Evolutionary conservation across 805 yeast genomes (phyloP), one percentile per base, ranked within the genome.

Genomic region (baker's yeast (Saccharomyces cerevisiae)): DNA sequence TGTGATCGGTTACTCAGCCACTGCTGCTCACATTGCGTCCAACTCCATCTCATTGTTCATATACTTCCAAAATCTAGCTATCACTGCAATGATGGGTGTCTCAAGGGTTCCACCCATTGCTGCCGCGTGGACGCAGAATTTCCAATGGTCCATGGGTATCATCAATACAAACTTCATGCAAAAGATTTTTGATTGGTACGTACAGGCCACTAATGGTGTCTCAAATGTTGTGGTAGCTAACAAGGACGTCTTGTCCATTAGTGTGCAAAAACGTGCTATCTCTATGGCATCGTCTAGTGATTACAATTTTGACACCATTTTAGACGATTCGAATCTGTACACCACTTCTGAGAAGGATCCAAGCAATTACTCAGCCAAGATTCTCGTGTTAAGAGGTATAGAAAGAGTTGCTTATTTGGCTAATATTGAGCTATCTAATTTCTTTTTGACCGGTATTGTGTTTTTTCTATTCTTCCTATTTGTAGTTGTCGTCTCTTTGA

Each of bases 21-120:
- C 97, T 1, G 96, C 99, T 2, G 91, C 97, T 2, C 98, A 94
- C 68, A 90, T 94, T 66, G 96, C 97, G n/a, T 87, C 97, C 21
- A 94, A 94, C 73, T 85, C 96, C 17, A 85, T 92, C 67, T 88
- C 97, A 1, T 76, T 94, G 57, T 94, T 94, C 72, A 83, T 90
- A 53, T 94, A 94, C 72, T 94, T 92, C 80, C 99, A 94, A 75
- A 82, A 87, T 54, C 77, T 94, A 61, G 97, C 97, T 22, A 83
- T 92, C 56, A 85, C 92, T 21, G 81, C 96, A 17, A 91, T 94
- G 97, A 85, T 90, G 90, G 97, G 95, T 54, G 97, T 92, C 30
- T 80, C 89, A 22, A 76, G 81, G 57, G 87, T 89, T 22, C 99
- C 99, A 1, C 99, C 99, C 2, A 91, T 94, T 61, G 98, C 97